Percentiles rank a stretch among this genome's conserved stretches.
Evolutionary conservation across 2,329 filamentous ascomycete species (phyloP).

Genomic region (Coccinonectria pachysandricola): DNA sequence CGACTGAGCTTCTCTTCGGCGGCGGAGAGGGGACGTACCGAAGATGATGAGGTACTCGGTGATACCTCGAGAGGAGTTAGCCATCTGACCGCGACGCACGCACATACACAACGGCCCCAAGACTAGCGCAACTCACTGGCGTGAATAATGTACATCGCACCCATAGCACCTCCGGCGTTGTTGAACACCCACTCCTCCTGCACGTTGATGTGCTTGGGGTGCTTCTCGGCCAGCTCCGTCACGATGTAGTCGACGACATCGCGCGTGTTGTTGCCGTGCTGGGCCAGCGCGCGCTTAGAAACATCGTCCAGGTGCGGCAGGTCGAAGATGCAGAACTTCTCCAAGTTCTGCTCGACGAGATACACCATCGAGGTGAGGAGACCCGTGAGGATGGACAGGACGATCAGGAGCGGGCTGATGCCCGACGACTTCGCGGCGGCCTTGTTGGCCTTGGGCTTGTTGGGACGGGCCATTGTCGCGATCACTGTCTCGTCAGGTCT

Average conservation of each 20-base stretch:
- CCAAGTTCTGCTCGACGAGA: constrained; percentile 47
- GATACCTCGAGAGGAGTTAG: constrained; percentile 37
- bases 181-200: constrained; percentile 85
- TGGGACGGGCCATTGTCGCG: constrained; percentile 6
- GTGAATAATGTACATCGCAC: constrained; percentile 82
- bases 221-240: constrained; percentile 47
- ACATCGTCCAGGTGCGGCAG: constrained; percentile 58
- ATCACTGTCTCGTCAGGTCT: too few relatives aligned
- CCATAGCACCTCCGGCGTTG: constrained; percentile 87
- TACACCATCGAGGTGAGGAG: constrained; percentile 44
- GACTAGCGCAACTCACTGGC: constrained; percentile 46
- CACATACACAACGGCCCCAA: neutral
- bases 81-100: neutral
- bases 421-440: constrained; percentile 11
- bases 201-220: constrained; percentile 49
- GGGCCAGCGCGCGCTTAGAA: constrained; percentile 51
- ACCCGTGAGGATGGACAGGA: constrained; percentile 44
- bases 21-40: constrained; percentile 28
- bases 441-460: constrained; percentile 5
- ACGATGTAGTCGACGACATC: constrained; percentile 62
- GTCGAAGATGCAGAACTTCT: constrained; percentile 67
- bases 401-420: constrained; percentile 31
- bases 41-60: constrained; percentile 90
- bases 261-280: constrained; percentile 66
- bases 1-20: neutral